phyloP scores from a whole-genome alignment of 2,329 filamentous ascomycete genomes.

The Aspergillus quadrilineatus region DNA sequence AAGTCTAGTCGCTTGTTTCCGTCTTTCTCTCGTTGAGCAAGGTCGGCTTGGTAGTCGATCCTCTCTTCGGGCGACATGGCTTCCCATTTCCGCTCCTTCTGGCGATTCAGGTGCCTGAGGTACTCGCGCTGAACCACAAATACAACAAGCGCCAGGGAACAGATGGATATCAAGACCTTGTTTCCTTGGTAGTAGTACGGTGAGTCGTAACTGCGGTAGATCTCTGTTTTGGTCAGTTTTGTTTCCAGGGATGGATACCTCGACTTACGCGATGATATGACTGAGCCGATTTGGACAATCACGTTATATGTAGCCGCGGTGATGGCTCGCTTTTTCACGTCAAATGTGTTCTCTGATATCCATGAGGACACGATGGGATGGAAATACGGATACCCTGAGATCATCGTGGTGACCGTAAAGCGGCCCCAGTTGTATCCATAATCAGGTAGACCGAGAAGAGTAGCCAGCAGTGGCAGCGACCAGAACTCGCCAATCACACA shows the following conservation, averaged over 20 bases:
- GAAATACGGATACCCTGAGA: constrained; percentile 56
- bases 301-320: constrained; percentile 36
- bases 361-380: constrained; percentile 47
- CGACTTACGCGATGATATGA: constrained; percentile 31
- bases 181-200: constrained; percentile 58
- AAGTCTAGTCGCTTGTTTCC: constrained; percentile 55
- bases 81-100: constrained; percentile 50
- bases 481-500: constrained; percentile 54
- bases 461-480: constrained; percentile 52
- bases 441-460: constrained; percentile 48
- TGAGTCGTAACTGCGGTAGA: constrained; percentile 51
- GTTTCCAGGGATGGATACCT: no score
- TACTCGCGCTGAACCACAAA: constrained; percentile 51
- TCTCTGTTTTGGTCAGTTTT: constrained; percentile 32
- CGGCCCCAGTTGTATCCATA: constrained; percentile 49
- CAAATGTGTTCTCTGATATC: constrained; percentile 32
- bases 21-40: constrained; percentile 46
- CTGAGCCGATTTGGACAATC: constrained; percentile 31
- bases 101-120: constrained; percentile 49
- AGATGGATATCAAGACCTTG: constrained; percentile 53
- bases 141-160: constrained; percentile 46
- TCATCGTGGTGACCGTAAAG: constrained; percentile 51
- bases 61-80: constrained; percentile 48
- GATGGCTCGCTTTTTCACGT: constrained; percentile 32
- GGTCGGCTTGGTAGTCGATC: constrained; percentile 48